Base-by-base conservation (phyloP, 73 alveolate species). In the Durusdinium trenchii region DNA sequence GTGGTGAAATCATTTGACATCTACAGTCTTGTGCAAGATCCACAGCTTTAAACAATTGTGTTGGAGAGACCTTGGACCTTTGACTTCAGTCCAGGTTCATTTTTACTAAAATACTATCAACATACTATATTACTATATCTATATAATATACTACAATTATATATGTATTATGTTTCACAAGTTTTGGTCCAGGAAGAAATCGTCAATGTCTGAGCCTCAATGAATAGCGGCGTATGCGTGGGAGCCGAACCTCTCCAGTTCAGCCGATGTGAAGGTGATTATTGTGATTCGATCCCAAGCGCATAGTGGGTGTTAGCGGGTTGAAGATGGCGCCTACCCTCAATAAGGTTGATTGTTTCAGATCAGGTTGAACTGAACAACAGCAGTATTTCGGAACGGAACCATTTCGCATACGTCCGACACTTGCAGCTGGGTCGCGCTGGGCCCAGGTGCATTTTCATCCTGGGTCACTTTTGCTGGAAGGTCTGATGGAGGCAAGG, bases 401-500 rank as follows among this genome's bases (percentile, higher is more conserved):
- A n/a, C n/a, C n/a, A n/a, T n/a, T n/a, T n/a, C n/a, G n/a, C n/a
- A n/a, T n/a, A n/a, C n/a, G n/a, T n/a, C n/a, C n/a, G n/a, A n/a
- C n/a, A n/a, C n/a, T n/a, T n/a, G n/a, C n/a, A n/a, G n/a, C n/a
- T n/a, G n/a, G n/a, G n/a, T n/a, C n/a, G n/a, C n/a, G n/a, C n/a
- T n/a, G n/a, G n/a, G n/a, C 62, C 2, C 35, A 89, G 86, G 96
- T 89, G 35, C 96, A 69, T 52, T 89, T 89, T n/a, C 96, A 89
- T 89, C 86, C 96, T 45, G 96, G 96, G 30, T 69, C 86, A 20
- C 78, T 89, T 40, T 12, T 89, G 52, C 96, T 89, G 67, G 96
- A 89, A n/a, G 96, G 96, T 71, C 30, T 89, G 86, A 89, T 89
- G 96, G 96, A 89, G 95, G 95, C 84, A 23, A 14, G 73, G 30